Percentiles rank a stretch among this genome's conserved stretches.
phyloP scores from a whole-genome alignment of 2,329 filamentous ascomycete genomes.

The Epichloe sibirici region DNA sequence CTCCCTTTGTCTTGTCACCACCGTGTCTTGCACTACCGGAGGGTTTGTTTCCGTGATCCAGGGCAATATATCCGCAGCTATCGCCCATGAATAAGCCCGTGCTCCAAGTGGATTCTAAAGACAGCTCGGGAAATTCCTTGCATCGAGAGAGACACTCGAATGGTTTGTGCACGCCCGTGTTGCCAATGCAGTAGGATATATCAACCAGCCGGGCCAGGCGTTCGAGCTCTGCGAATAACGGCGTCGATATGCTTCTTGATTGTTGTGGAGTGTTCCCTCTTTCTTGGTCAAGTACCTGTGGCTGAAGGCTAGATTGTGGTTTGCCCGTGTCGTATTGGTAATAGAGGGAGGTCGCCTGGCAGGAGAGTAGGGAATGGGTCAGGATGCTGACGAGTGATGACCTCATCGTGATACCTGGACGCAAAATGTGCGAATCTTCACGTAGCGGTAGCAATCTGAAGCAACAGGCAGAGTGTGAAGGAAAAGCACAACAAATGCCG shows the following conservation, averaged over 20 bases:
- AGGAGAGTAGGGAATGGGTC: background rate
- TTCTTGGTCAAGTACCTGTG: background rate
- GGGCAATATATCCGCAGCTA: slow-evolving; percentile 83
- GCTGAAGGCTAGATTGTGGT: background rate
- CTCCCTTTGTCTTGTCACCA: slow-evolving; percentile 12
- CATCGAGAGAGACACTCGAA: slow-evolving; percentile 82
- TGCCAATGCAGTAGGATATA: slow-evolving; percentile 86
- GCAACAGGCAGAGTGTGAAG: too few species aligned
- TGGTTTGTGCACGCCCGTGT: slow-evolving; percentile 66
- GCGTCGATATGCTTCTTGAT: slow-evolving; percentile 34
- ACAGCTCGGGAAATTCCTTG: slow-evolving; percentile 66
- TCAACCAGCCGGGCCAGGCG: slow-evolving; percentile 86
- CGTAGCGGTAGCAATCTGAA: too few species aligned
- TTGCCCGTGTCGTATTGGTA: background rate
- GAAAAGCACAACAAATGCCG: too few species aligned
- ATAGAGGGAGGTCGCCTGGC: background rate
- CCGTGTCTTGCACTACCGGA: slow-evolving; percentile 10
- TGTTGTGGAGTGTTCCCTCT: background rate
- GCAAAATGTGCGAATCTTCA: background rate
- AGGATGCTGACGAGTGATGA: background rate
- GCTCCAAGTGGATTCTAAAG: slow-evolving; percentile 77
- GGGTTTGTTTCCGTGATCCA: slow-evolving; percentile 47
- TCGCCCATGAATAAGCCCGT: slow-evolving; percentile 79
- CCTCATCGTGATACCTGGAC: background rate
- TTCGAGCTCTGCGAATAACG: slow-evolving; percentile 71